Conservation (phyloP, 169 alveolate species). For the Perkinsus marinus region DNA sequence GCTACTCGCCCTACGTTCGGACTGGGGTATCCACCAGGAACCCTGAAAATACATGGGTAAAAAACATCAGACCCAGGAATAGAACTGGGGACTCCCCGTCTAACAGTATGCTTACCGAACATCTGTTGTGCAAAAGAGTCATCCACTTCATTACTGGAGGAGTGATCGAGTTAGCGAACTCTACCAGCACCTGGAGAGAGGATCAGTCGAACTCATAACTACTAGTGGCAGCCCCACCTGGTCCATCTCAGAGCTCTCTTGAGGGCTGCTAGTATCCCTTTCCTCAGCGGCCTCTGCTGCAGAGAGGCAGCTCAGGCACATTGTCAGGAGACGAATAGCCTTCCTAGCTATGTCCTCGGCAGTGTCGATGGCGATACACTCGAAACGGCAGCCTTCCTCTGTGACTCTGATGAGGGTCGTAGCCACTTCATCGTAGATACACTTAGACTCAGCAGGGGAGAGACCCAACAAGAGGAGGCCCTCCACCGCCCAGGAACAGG, state of each 20-base stretch:
- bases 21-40: background rate
- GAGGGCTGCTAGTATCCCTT: background rate
- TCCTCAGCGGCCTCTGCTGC: background rate
- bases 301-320: background rate
- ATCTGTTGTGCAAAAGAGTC: background rate
- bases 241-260: background rate
- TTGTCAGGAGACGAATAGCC: background rate
- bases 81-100: background rate
- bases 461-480: background rate
- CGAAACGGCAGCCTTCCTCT: background rate
- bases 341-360: background rate
- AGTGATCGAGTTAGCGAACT: background rate
- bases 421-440: background rate
- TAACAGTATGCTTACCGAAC: background rate
- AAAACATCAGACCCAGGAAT: background rate
- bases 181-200: background rate
- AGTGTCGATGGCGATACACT: background rate
- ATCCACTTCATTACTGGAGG: background rate
- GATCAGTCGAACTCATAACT: background rate
- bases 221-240: background rate
- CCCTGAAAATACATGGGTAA: background rate
- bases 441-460: background rate
- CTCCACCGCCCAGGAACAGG: background rate
- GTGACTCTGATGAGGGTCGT: background rate
- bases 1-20: background rate